Percentiles rank a stretch among this genome's conserved stretches.
These are phyloP conservation scores for Klebsormidium nitens DNA, from an alignment of 139 green algal species.

Conservation along the genomic window DNA sequence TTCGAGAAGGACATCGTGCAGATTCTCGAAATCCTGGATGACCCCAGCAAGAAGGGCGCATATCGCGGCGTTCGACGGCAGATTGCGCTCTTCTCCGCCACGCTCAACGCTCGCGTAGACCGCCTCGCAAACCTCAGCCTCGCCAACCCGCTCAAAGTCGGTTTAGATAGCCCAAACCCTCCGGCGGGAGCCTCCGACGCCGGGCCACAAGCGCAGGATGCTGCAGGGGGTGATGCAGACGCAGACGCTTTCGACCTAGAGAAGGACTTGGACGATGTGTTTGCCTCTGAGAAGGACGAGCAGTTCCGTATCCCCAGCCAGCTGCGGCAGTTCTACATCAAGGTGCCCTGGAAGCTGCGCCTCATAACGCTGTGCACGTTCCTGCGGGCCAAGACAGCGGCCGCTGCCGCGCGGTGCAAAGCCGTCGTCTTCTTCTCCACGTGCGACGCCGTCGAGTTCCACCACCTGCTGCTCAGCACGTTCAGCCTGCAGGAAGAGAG, in stretches of 20 bases:
- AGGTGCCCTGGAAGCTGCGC: constrained; percentile 70
- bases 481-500: constrained; percentile 3
- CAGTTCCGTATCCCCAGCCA: constrained; percentile 61
- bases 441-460: constrained; percentile 79
- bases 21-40: constrained; percentile 46
- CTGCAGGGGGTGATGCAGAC: too few relatives aligned
- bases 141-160: neutral
- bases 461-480: constrained; percentile 28
- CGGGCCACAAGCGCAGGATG: too few relatives aligned
- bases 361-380: constrained; percentile 60
- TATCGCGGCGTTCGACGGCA: constrained; percentile 12
- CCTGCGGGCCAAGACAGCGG: constrained; percentile 12
- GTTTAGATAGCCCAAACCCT: neutral
- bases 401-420: constrained; percentile 46
- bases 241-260: too few relatives aligned
- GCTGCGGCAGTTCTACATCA: constrained; percentile 68
- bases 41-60: neutral
- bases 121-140: constrained; percentile 62
- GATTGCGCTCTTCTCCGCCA: constrained; percentile 82
- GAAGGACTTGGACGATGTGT: too few relatives aligned
- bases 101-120: constrained; percentile 63
- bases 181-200: too few relatives aligned
- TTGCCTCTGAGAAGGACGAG: constrained; percentile 6
- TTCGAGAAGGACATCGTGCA: constrained; percentile 77
- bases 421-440: constrained; percentile 89